phyloP scores from a whole-genome alignment of 2,329 filamentous ascomycete species.

The Taxawa tesnikishii region DNA sequence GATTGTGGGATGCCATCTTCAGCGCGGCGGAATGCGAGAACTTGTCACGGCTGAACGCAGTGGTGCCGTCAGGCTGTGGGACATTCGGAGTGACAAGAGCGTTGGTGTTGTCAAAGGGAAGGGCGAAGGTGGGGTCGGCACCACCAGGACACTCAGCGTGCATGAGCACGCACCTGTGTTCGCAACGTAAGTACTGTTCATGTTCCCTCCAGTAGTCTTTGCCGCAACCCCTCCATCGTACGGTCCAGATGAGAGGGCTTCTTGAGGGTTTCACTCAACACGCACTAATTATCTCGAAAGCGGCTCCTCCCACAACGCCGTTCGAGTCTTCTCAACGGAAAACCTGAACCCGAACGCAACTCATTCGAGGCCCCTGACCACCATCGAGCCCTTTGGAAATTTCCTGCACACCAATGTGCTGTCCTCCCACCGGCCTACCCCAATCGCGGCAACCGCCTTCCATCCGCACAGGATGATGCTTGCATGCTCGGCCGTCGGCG shows the following conservation, averaged over 20 bases:
- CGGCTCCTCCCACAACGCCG: slow-evolving; percentile 9
- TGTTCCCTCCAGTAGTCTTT: too few relatives aligned
- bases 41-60: slow-evolving; percentile 82
- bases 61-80: slow-evolving; percentile 91
- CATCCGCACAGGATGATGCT: slow-evolving; percentile 91
- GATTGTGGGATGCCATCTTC: slow-evolving; percentile 94
- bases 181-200: slow-evolving; percentile 43
- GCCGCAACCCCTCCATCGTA: too few relatives aligned
- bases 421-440: slow-evolving; percentile 52
- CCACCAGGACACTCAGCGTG: slow-evolving; percentile 73
- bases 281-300: slow-evolving; percentile 4
- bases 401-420: slow-evolving; percentile 16
- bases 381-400: slow-evolving; percentile 78
- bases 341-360: slow-evolving; percentile 4
- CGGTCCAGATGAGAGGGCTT: too few relatives aligned
- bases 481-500: slow-evolving; percentile 73
- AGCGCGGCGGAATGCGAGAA: slow-evolving; percentile 85
- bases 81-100: slow-evolving; percentile 69
- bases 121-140: slow-evolving; percentile 38
- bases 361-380: slow-evolving; percentile 50
- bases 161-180: slow-evolving; percentile 97
- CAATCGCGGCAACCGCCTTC: slow-evolving; percentile 83
- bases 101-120: slow-evolving; percentile 60
- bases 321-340: slow-evolving; percentile 10
- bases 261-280: too few relatives aligned